Percentiles rank a stretch among this genome's conserved stretches.
These are phyloP conservation scores for Peronospora belbahrii DNA, from an alignment of 352 stramenopile species.

Conservation along the genomic window DNA sequence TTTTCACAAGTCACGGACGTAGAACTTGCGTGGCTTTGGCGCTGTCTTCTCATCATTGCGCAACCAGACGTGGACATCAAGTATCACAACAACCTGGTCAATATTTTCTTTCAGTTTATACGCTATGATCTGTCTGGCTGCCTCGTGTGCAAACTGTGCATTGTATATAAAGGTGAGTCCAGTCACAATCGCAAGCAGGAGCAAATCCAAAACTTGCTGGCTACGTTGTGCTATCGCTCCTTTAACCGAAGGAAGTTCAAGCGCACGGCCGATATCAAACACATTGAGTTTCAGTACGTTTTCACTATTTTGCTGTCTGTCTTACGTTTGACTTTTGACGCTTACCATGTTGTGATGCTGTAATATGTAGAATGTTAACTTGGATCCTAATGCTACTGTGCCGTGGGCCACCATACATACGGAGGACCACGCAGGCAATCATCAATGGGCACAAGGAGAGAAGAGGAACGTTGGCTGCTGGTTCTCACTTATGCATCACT, in stretches of 20 bases:
- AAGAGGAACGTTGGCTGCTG: slow-evolving; percentile 76
- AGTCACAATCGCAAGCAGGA: slow-evolving; percentile 78
- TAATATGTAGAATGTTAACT: slow-evolving; percentile 43
- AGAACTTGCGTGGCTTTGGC: slow-evolving; percentile 69
- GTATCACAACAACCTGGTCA: slow-evolving; percentile 76
- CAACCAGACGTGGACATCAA: slow-evolving; percentile 78
- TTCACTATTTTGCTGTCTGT: neutral
- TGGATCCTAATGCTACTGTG: slow-evolving; percentile 29
- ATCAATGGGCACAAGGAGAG: slow-evolving; percentile 76
- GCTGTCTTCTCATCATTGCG: slow-evolving; percentile 76
- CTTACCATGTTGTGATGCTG: neutral
- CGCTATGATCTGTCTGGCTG: slow-evolving; percentile 36
- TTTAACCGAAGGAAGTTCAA: slow-evolving; percentile 85
- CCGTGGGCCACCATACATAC: slow-evolving; percentile 68
- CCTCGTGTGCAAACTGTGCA: slow-evolving; percentile 71
- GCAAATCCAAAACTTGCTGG: slow-evolving; percentile 64
- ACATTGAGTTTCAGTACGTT: slow-evolving; percentile 72
- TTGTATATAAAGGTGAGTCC: slow-evolving; percentile 76
- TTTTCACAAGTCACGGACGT: slow-evolving; percentile 24
- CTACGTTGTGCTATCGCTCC: slow-evolving; percentile 73
- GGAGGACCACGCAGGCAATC: slow-evolving; percentile 63
- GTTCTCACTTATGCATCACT: slow-evolving; percentile 89
- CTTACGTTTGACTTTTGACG: neutral
- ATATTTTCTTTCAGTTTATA: slow-evolving; percentile 79
- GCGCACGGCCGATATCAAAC: slow-evolving; percentile 85